Conservation (phyloP, 2,329 filamentous ascomycete species). For the Hypoxylon sp. region DNA sequence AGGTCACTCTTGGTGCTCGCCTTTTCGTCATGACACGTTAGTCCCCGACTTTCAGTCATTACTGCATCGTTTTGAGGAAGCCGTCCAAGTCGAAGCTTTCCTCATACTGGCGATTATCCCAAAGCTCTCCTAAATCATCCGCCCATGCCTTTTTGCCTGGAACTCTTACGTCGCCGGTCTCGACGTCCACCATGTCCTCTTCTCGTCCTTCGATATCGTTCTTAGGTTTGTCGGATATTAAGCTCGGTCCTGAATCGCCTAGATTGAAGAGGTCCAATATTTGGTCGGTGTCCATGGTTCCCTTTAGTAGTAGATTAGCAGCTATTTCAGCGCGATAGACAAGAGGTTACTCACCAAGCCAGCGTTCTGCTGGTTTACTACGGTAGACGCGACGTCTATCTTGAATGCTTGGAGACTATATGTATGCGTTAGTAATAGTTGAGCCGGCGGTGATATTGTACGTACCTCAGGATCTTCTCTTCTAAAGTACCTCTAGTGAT, state of each 20-base stretch:
- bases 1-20: conserved; percentile 8
- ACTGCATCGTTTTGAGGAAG: conserved; percentile 89
- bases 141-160: conserved; percentile 97
- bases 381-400: conserved; percentile 97
- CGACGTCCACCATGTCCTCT: conserved; percentile 92
- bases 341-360: conserved; percentile 68
- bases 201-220: conserved; percentile 74
- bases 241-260: conserved; percentile 79
- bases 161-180: conserved; percentile 90
- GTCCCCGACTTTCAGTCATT: conserved; percentile 22
- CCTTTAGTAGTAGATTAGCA: conserved; percentile 58
- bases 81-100: conserved; percentile 97
- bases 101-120: conserved; percentile 98
- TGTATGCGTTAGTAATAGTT: conserved; percentile 25
- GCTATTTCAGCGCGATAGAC: neutral
- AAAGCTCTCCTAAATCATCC: conserved; percentile 94
- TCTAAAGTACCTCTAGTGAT: conserved; percentile 96
- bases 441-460: neutral
- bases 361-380: conserved; percentile 99
- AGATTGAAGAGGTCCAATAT: conserved; percentile 97
- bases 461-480: conserved; percentile 89
- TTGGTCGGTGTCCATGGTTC: conserved; percentile 95
- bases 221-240: conserved; percentile 73
- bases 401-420: conserved; percentile 93
- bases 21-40: conserved; percentile 15